Conservation (phyloP, 2,329 filamentous ascomycete species). For the Alternaria metachromatica region DNA sequence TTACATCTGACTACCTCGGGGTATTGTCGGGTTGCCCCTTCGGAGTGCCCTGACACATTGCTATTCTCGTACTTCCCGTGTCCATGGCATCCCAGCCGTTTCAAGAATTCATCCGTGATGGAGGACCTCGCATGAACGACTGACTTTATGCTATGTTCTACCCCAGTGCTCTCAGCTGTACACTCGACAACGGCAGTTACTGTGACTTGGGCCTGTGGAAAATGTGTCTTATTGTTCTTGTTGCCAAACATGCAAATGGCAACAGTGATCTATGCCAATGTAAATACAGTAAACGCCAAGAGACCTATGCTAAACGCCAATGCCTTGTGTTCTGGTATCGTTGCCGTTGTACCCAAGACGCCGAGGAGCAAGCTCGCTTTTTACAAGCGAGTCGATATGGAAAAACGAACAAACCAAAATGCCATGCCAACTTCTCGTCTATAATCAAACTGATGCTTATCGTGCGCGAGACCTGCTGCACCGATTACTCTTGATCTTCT, state of each 20-base stretch:
- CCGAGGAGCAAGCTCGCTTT: constrained; percentile 2
- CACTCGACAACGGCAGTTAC: background rate
- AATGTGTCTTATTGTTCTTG: constrained; percentile 2
- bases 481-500: constrained; percentile 22
- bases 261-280: background rate
- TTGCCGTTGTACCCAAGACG: constrained; percentile 4
- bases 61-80: constrained; percentile 1
- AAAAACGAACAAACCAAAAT: background rate
- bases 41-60: background rate
- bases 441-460: background rate
- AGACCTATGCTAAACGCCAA: constrained; percentile 2
- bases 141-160: constrained; percentile 5
- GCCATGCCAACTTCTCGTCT: background rate
- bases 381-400: background rate
- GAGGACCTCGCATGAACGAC: constrained; percentile 8
- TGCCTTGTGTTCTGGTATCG: constrained; percentile 1
- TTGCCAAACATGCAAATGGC: background rate
- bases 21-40: background rate
- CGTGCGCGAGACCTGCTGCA: background rate
- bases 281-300: constrained; percentile 1
- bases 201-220: background rate
- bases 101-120: background rate
- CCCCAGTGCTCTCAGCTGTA: background rate
- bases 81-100: constrained; percentile 2
- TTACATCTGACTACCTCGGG: background rate